Evolutionary conservation across 129 eudicot species (phyloP).

Genomic region (Artemisia tridentata): DNA sequence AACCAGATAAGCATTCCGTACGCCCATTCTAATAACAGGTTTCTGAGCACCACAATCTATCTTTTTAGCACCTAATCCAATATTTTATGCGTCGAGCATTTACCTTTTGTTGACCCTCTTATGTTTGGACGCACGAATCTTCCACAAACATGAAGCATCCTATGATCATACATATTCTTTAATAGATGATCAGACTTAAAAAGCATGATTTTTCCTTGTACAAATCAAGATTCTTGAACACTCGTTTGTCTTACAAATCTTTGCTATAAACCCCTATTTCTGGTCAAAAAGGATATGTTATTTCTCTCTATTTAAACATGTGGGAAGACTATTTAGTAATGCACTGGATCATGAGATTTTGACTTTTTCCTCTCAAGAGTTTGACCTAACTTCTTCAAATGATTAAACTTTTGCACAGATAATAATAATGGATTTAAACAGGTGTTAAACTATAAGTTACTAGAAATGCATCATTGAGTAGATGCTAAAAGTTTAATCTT

Average conservation of each 20-base stretch:
- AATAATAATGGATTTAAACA: background rate
- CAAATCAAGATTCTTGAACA: constrained; percentile 26
- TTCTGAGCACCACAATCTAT: constrained; percentile 16
- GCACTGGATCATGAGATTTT: constrained; percentile 31
- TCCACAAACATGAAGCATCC: constrained; percentile 33
- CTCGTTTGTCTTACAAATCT: constrained; percentile 13
- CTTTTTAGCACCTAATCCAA: constrained; percentile 25
- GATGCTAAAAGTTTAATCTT: background rate
- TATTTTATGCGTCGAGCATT: constrained; percentile 11
- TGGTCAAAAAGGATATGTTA: constrained; percentile 21
- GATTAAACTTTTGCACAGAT: background rate
- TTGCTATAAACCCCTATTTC: constrained; percentile 16
- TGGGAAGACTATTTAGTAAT: constrained; percentile 15
- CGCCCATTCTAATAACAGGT: background rate
- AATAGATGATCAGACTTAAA: constrained; percentile 20
- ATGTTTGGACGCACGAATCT: constrained; percentile 2
- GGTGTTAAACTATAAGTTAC: background rate
- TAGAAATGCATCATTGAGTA: background rate
- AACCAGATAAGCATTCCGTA: background rate
- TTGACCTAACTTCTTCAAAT: constrained; percentile 19
- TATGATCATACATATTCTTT: constrained; percentile 25
- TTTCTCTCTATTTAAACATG: constrained; percentile 14
- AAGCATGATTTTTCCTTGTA: constrained; percentile 31
- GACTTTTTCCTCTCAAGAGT: constrained; percentile 16
- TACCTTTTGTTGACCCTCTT: constrained; percentile 15